Evolutionary conservation across 2,329 filamentous ascomycete species (phyloP), one percentile per base, ranked within the genome.

Genomic region (Ophiocordyceps camponoti-floridani): DNA sequence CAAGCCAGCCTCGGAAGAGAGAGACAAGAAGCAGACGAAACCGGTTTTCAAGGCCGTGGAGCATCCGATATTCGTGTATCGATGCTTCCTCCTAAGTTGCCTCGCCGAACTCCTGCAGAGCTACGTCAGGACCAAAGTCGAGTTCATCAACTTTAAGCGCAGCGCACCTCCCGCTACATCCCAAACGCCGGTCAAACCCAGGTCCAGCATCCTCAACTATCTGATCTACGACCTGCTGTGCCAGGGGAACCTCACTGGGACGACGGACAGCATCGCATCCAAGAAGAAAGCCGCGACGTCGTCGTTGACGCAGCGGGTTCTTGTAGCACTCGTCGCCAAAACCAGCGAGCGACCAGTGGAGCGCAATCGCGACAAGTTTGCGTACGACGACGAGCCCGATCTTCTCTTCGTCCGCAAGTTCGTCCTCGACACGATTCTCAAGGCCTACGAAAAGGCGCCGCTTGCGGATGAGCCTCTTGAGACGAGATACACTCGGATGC

Each of bases 81-180:
- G 91, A 42, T 95, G 89, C 65, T 95, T 96, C 66, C 67, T 99
- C 44, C 73, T 99, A 30, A 87, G 91, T 57, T 94, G 88, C 55
- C 68, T 99, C 37, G 81, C 86, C 0, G 91, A 99, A 61, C 74
- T 98, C 13, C 69, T 98, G 13, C 79, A 84, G 46, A 93, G 83
- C 55, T 98, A 96, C 65, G 94, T 87, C 53, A 79, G 87, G 45
- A 85, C 87, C 9, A 99, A 99, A 69, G 77, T 98, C 40, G 93
- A 98, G 58, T 96, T 99, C 58, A 95, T 99, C 67, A 96, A 95
- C 61, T 98, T 95, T 66, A 96, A 93, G 52, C 81, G 89, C 48
- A 94, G 88, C 56, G 82, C 85, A 7, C 84, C 87, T 45, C 85
- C 89, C 42, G 73, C 86, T 41, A 81, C 85, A 52, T 81, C 81